phyloP scores from a whole-genome alignment of 208 protist genomes.

The Jaenimonas drosophilae region DNA sequence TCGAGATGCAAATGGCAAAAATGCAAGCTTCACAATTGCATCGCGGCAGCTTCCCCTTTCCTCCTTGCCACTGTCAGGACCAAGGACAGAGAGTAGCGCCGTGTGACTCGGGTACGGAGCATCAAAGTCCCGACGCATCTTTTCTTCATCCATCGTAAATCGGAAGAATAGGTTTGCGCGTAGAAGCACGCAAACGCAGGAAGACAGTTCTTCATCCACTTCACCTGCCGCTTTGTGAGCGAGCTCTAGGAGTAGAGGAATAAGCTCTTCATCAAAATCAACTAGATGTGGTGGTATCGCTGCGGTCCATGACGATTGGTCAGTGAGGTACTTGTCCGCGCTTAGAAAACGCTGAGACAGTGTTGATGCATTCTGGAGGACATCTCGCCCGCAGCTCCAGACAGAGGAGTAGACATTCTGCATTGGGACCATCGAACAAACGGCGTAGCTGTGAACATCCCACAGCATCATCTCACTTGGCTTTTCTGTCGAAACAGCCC shows the following conservation, averaged over 20 bases:
- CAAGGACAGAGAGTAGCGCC: constrained; percentile 3
- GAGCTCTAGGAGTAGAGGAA: constrained; percentile 34
- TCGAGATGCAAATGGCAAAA: constrained; percentile 22
- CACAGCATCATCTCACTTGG: constrained; percentile 38
- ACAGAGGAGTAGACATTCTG: constrained; percentile 17
- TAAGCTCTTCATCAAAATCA: constrained; percentile 31
- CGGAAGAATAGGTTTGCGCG: constrained; percentile 61
- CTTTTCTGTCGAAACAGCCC: constrained; percentile 22
- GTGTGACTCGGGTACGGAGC: constrained; percentile 12
- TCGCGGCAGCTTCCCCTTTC: not conserved
- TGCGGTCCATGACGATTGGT: constrained; percentile 56
- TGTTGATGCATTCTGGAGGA: constrained; percentile 33
- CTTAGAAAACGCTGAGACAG: constrained; percentile 47
- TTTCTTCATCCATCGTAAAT: constrained; percentile 9
- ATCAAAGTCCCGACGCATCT: constrained; percentile 16
- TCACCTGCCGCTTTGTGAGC: constrained; percentile 11
- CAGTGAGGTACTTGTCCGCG: constrained; percentile 39
- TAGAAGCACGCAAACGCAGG: constrained; percentile 34
- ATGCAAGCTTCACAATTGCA: constrained; percentile 22
- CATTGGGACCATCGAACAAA: constrained; percentile 13
- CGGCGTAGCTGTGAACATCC: constrained; percentile 46
- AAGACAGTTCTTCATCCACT: constrained; percentile 10
- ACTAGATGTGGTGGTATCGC: constrained; percentile 44
- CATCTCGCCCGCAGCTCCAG: constrained; percentile 53
- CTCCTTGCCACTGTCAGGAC: not conserved